Evolutionary conservation across 768 basidiomycete species (phyloP).

Genomic region (Podaxis rugospora): DNA sequence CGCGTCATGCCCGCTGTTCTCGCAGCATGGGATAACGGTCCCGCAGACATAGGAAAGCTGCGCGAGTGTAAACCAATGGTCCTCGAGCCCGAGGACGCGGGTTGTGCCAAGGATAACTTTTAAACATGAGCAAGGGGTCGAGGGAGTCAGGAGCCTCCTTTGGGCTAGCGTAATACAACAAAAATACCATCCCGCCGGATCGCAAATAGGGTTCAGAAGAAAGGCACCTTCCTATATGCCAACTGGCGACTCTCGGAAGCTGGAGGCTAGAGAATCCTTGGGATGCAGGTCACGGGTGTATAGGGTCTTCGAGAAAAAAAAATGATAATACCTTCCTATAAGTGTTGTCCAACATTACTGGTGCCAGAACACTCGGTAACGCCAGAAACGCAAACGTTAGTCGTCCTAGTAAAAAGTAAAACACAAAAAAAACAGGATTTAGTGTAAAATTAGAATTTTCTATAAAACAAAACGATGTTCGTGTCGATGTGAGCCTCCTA

Average conservation of each 20-base stretch:
- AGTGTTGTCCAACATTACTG: too few species aligned
- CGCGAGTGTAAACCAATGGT: neutral
- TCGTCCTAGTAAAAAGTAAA: too few species aligned
- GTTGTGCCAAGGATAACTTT: neutral
- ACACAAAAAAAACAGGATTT: too few species aligned
- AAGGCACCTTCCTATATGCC: neutral
- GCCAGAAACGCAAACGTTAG: too few species aligned
- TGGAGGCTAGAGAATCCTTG: neutral
- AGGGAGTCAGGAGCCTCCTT: neutral
- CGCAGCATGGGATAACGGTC: neutral
- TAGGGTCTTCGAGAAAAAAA: too few species aligned
- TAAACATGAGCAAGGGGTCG: neutral
- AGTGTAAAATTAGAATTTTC: too few species aligned
- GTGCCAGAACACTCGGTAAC: too few species aligned
- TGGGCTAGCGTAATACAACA: neutral
- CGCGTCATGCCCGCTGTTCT: slow-evolving; percentile 64
- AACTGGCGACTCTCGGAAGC: neutral
- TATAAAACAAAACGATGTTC: too few species aligned
- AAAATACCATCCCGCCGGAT: neutral
- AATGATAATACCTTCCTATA: too few species aligned
- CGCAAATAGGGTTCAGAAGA: neutral
- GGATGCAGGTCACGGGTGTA: neutral
- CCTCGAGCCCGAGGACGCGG: neutral
- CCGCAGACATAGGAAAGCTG: neutral
- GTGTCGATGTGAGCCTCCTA: neutral